These are phyloP conservation scores for Monosporozyma aerobia DNA, from an alignment of 805 yeast genomes.

Conservation along the genomic window DNA sequence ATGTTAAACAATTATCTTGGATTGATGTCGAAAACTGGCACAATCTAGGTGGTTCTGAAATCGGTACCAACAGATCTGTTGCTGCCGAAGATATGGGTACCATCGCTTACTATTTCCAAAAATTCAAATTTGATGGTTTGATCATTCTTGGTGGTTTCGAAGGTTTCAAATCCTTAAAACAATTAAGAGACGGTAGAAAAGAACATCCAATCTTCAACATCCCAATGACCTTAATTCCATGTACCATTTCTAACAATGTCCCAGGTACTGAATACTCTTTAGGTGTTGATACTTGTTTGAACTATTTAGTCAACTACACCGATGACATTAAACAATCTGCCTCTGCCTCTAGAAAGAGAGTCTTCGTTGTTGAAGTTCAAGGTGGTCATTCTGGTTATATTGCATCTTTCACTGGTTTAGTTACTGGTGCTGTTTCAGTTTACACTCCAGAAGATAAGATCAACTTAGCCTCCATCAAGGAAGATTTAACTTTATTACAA, in stretches of 20 bases:
- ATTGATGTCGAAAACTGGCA: slow-evolving; percentile 83
- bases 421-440: slow-evolving; percentile 84
- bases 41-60: slow-evolving; percentile 87
- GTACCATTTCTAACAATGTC: slow-evolving; percentile 93
- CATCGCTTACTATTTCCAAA: slow-evolving; percentile 88
- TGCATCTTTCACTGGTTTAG: slow-evolving; percentile 76
- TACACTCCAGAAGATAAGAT: slow-evolving; percentile 86
- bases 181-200: slow-evolving; percentile 66
- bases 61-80: slow-evolving; percentile 87
- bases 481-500: slow-evolving; percentile 63
- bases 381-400: slow-evolving; percentile 96
- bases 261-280: slow-evolving; percentile 98
- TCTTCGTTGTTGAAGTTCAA: slow-evolving; percentile 94
- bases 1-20: slow-evolving; percentile 70
- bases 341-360: slow-evolving; percentile 86
- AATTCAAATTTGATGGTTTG: slow-evolving; percentile 78
- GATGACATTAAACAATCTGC: slow-evolving; percentile 94
- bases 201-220: slow-evolving; percentile 86
- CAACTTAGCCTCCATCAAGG: slow-evolving; percentile 54
- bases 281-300: slow-evolving; percentile 94
- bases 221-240: slow-evolving; percentile 89
- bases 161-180: slow-evolving; percentile 80
- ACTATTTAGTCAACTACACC: slow-evolving; percentile 82
- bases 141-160: slow-evolving; percentile 94
- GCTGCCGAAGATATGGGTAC: slow-evolving; percentile 83